Evolutionary conservation across 2,329 filamentous ascomycete species (phyloP), one percentile per base, ranked within the genome.

Genomic region (Pseudopithomyces chartarum): DNA sequence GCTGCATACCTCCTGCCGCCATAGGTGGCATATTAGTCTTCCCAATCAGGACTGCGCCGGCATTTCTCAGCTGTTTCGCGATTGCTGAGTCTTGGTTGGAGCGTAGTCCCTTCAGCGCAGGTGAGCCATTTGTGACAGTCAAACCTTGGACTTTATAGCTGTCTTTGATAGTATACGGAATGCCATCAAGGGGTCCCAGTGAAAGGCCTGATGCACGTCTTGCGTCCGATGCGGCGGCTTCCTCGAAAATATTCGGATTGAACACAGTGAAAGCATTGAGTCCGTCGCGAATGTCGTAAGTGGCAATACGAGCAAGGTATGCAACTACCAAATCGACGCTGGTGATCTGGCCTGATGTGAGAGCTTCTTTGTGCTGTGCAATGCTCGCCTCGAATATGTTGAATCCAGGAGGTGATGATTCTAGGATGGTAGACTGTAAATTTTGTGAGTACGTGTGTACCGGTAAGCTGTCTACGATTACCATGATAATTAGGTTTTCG

Each of bases 11-110:
- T 0, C 83, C 84, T 20, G 81, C 80, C 11, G 84, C 84, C 82
- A 86, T 85, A 0, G 84, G 81, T 0, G 82, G 84, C 80, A 86
- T 85, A 54, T 87, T 87, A 0, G 85, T 85, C 43, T 80, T 79
- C 0, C 85, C 85, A 0, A 85, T 72, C 19, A 84, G 67, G 0
- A 85, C 73, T 0, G 79, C 82, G 1, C 84, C 83, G 1, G 82
- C 81, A 26, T 78, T 72, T 3, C 79, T 75, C 6, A 87, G 71
- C 10, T 73, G 70, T 11, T 76, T 62, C 0, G 84, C 82, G 6
- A 81, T 79, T 2, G 80, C 81, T 1, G 84, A 82, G 65, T 87
- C 84, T 43, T 82, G 78, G 7, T 76, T 80, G 0, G 85, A 78
- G 2, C 81, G 61, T 0, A 87, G 65, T 7, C 80, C 65, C 32